Conservation (phyloP, 176 grass and related monocot species). For the Carex cristatella region DNA sequence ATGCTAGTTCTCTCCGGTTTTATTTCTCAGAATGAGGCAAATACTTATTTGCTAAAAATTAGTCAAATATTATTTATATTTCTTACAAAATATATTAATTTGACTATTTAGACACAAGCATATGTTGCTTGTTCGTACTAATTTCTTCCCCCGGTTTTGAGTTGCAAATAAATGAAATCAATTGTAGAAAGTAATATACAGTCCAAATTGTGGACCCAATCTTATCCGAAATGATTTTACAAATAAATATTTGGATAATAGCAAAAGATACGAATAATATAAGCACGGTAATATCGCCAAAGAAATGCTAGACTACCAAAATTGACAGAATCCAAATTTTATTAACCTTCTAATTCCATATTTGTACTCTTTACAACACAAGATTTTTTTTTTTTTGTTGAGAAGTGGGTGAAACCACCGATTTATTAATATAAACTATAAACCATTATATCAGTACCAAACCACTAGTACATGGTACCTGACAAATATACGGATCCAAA, state of each 20-base stretch:
- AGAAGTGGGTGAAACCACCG: too few relatives aligned
- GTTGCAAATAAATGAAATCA: neutral
- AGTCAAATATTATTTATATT: neutral
- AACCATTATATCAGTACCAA: too few relatives aligned
- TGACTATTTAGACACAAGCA: neutral
- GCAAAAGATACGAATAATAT: neutral
- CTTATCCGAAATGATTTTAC: neutral
- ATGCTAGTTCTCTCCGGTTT: too few relatives aligned
- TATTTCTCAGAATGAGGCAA: neutral
- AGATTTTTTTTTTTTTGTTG: too few relatives aligned
- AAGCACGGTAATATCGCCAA: neutral
- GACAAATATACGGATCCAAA: too few relatives aligned
- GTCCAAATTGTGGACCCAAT: conserved; percentile 8
- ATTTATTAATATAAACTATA: too few relatives aligned
- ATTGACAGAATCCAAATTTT: neutral
- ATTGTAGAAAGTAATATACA: neutral
- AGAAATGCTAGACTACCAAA: neutral
- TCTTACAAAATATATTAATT: neutral
- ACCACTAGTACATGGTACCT: too few relatives aligned
- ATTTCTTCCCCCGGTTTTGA: neutral
- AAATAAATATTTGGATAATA: conserved; percentile 9
- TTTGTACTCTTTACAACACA: too few relatives aligned
- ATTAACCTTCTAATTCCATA: neutral
- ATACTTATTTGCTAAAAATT: neutral
- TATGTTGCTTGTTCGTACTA: neutral